Evolutionary conservation across 306 rosid genomes (phyloP).

Genomic region (Canavalia ensiformis): DNA sequence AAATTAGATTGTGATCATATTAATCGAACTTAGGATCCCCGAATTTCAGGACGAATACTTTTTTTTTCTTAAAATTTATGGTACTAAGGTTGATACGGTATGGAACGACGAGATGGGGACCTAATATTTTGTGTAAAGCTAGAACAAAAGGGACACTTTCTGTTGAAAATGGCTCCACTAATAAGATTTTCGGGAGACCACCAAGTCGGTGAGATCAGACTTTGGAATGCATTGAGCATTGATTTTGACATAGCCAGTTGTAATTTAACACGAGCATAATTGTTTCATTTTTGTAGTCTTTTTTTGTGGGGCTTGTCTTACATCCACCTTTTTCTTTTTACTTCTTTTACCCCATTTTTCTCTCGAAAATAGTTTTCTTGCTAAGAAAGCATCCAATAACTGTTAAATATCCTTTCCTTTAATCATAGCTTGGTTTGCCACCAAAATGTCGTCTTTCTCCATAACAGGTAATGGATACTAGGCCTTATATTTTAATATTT

Average conservation of each 20-base stretch:
- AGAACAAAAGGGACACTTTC: constrained; percentile 38
- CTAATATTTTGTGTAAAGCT: constrained; percentile 49
- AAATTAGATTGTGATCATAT: constrained; percentile 33
- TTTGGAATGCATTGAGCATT: constrained; percentile 41
- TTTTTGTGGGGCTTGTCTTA: constrained; percentile 41
- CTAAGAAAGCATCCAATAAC: constrained; percentile 52
- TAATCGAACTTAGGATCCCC: constrained; percentile 34
- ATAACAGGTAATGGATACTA: constrained; percentile 37
- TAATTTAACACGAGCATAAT: constrained; percentile 41
- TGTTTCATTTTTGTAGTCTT: constrained; percentile 33
- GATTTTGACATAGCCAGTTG: constrained; percentile 54
- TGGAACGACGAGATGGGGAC: constrained; percentile 39
- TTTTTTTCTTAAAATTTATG: not conserved
- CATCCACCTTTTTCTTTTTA: constrained; percentile 40
- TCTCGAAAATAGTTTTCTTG: constrained; percentile 51
- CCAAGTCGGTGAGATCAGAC: constrained; percentile 43
- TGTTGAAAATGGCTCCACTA: constrained; percentile 47
- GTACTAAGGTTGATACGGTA: constrained; percentile 15
- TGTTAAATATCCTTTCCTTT: constrained; percentile 49
- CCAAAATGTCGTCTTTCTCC: constrained; percentile 39
- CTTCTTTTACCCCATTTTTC: constrained; percentile 42
- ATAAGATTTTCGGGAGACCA: constrained; percentile 33
- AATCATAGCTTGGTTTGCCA: constrained; percentile 46
- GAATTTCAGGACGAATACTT: not conserved
- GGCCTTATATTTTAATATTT: constrained; percentile 36